Percentiles rank a stretch among this genome's conserved stretches.
Conservation (phyloP, 345 rosid species). For the Pelargonium nanum region DNA sequence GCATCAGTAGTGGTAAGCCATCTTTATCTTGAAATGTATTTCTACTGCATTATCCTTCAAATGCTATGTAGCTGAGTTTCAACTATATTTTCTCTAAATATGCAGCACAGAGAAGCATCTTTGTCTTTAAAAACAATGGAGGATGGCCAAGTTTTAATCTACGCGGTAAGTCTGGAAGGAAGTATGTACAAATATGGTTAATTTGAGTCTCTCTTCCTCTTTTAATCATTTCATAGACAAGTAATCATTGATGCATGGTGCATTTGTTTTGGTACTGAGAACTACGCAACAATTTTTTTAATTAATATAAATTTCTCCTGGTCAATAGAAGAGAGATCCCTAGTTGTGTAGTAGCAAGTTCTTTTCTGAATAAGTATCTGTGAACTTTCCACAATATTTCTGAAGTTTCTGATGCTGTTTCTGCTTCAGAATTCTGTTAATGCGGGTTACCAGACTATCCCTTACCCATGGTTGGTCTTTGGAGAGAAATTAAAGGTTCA, state of each 20-base stretch:
- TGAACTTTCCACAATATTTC: not conserved
- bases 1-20: slow-evolving; percentile 78
- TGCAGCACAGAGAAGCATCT: slow-evolving; percentile 85
- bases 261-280: too few relatives aligned
- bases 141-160: slow-evolving; percentile 86
- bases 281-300: too few relatives aligned
- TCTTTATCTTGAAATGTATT: slow-evolving; percentile 2
- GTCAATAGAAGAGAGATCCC: not conserved
- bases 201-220: not conserved
- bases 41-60: not conserved
- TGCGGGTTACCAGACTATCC: slow-evolving; percentile 72
- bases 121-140: slow-evolving; percentile 97
- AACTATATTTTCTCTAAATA: slow-evolving; percentile 10
- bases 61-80: slow-evolving; percentile 1
- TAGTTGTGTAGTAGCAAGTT: not conserved
- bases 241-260: not conserved
- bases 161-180: slow-evolving; percentile 46
- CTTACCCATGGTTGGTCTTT: slow-evolving; percentile 95
- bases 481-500: slow-evolving; percentile 93
- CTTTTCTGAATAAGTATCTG: not conserved
- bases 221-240: not conserved
- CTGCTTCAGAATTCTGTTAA: slow-evolving; percentile 86
- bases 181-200: too few relatives aligned
- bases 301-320: not conserved
- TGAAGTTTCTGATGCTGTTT: slow-evolving; percentile 5